These are phyloP conservation scores for Daucus carota DNA, from an alignment of 129 eudicot species.

Conservation along the genomic window DH1_v3.0 NC_030389.2:26055001-26055500, in stretches of 20 bases:
- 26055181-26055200: no score
- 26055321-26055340: not conserved
- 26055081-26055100: not conserved
- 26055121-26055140: not conserved
- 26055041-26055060: not conserved
- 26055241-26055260: not conserved
- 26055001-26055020: not conserved
- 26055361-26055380: not conserved
- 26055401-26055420: constrained; percentile 21
- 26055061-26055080: not conserved
- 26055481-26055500: constrained; percentile 86
- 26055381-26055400: not conserved
- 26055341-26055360: not conserved
- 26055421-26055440: constrained; percentile 90
- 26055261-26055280: not conserved
- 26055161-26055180: not conserved
- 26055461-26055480: constrained; percentile 99
- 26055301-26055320: not conserved
- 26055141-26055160: not conserved
- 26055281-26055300: not conserved
- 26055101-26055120: constrained; percentile 6
- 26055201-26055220: not conserved
- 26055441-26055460: constrained; percentile 96
- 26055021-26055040: not conserved
- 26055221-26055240: not conserved